Conservation (phyloP, 805 yeast genomes). For the Monosporozyma solicola region DNA sequence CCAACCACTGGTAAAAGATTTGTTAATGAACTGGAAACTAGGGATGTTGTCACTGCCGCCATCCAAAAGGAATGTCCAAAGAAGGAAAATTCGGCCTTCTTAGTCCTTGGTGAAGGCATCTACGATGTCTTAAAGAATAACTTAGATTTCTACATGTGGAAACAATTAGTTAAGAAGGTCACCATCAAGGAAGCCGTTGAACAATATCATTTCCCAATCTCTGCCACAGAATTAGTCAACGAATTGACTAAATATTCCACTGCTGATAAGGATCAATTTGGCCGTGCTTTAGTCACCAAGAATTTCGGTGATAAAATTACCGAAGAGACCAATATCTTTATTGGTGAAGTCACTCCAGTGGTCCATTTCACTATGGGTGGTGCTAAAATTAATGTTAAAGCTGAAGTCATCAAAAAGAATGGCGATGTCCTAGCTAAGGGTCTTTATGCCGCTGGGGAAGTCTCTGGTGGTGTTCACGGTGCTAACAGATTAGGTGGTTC, state of each 20-base stretch:
- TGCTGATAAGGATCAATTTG: slow-evolving; percentile 27
- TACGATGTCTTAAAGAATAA: slow-evolving; percentile 39
- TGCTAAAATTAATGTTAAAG: slow-evolving; percentile 41
- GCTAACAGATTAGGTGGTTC: slow-evolving; percentile 53
- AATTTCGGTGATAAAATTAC: slow-evolving; percentile 23
- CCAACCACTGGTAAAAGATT: slow-evolving; percentile 40
- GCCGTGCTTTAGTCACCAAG: slow-evolving; percentile 30
- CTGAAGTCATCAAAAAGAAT: slow-evolving; percentile 34
- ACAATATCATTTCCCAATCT: slow-evolving; percentile 16
- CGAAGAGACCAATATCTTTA: slow-evolving; percentile 30
- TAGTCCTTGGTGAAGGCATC: slow-evolving; percentile 37
- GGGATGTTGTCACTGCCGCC: slow-evolving; percentile 44
- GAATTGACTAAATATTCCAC: slow-evolving; percentile 21
- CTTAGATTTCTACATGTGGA: slow-evolving; percentile 42
- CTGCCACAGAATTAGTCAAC: slow-evolving; percentile 16
- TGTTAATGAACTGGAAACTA: slow-evolving; percentile 44
- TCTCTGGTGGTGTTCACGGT: slow-evolving; percentile 64
- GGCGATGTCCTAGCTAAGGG: slow-evolving; percentile 33
- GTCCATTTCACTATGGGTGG: slow-evolving; percentile 67
- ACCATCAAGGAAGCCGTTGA: slow-evolving; percentile 27
- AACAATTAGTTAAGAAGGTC: slow-evolving; percentile 28
- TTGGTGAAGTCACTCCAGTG: slow-evolving; percentile 51
- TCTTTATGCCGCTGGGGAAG: slow-evolving; percentile 57
- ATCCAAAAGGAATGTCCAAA: slow-evolving; percentile 29
- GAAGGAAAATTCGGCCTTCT: slow-evolving; percentile 26